A percentile compares a stretch with the other conserved stretches of the same genome.
Conservation (phyloP, 1,284 basidiomycete species). For the Sanghuangporus sanghuang region DNA sequence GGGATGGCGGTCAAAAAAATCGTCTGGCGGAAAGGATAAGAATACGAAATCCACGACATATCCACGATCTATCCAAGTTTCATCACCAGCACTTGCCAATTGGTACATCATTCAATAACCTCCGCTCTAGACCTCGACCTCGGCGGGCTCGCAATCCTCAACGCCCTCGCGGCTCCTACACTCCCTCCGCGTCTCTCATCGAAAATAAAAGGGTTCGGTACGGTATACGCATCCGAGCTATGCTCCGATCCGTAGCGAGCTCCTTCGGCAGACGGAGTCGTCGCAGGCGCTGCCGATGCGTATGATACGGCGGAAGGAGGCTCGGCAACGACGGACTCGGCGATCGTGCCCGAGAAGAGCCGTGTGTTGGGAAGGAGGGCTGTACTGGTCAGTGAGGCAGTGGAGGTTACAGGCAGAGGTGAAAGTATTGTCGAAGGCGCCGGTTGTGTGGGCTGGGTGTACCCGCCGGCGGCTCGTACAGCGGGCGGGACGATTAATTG, state of each 20-base stretch:
- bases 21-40: background rate
- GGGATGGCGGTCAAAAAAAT: background rate
- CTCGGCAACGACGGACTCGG: background rate
- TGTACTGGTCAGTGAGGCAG: background rate
- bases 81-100: background rate
- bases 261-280: background rate
- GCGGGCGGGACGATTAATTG: conserved; percentile 3
- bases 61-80: background rate
- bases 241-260: background rate
- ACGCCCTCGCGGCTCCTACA: background rate
- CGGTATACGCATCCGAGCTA: conserved; percentile 14
- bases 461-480: conserved; percentile 13
- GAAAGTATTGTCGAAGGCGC: background rate
- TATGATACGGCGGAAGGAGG: background rate
- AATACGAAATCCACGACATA: background rate
- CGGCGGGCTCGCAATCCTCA: background rate
- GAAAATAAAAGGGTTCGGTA: conserved; percentile 14
- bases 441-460: background rate
- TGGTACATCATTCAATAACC: background rate
- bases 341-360: background rate
- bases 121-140: background rate
- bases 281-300: background rate
- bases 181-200: background rate
- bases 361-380: background rate
- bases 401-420: background rate